These are phyloP conservation scores for Tribonema minus DNA, from an alignment of 108 stramenopile species.

Conservation along the genomic window DNA sequence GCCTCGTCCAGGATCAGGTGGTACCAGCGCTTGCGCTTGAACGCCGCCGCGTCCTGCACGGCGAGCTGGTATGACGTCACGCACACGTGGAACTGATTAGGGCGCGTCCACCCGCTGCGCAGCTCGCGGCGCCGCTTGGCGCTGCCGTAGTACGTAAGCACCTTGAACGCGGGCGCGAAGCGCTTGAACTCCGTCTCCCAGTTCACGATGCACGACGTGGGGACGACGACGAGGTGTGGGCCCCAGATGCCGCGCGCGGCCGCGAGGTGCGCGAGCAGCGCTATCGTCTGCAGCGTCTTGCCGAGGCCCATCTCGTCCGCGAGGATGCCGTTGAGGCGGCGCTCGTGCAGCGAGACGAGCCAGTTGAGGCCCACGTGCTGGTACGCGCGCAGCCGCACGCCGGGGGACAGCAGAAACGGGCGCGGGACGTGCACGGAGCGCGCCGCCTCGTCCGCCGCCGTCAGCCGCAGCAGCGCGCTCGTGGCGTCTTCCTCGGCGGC, in stretches of 20 bases:
- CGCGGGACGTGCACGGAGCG: conserved; percentile 32
- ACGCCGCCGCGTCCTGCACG: conserved; percentile 89
- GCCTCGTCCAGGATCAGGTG: conserved; percentile 97
- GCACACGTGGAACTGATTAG: conserved; percentile 75
- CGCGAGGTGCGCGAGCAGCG: conserved; percentile 85
- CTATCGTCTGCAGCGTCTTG: conserved; percentile 92
- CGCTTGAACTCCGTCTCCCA: conserved; percentile 96
- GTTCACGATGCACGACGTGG: conserved; percentile 92
- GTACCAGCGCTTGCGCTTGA: conserved; percentile 93
- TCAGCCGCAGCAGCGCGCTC: conserved; percentile 27
- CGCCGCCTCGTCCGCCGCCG: conserved; percentile 33
- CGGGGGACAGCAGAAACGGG: conserved; percentile 52
- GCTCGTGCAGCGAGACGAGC: conserved; percentile 86
- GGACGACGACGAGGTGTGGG: conserved; percentile 93
- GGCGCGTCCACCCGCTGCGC: conserved; percentile 87
- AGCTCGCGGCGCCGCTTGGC: conserved; percentile 83
- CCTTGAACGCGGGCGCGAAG: conserved; percentile 60
- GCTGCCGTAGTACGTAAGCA: conserved; percentile 91
- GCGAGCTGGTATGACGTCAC: conserved; percentile 95
- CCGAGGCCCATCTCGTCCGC: conserved; percentile 97
- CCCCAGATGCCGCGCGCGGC: conserved; percentile 85
- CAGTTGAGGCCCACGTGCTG: conserved; percentile 92
- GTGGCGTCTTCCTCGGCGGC: not conserved
- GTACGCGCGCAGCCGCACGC: conserved; percentile 77
- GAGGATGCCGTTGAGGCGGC: conserved; percentile 94